Evolutionary conservation across 2,329 filamentous ascomycete species (phyloP), one percentile per base, ranked within the genome.

Genomic region (Neonectria hederae): DNA sequence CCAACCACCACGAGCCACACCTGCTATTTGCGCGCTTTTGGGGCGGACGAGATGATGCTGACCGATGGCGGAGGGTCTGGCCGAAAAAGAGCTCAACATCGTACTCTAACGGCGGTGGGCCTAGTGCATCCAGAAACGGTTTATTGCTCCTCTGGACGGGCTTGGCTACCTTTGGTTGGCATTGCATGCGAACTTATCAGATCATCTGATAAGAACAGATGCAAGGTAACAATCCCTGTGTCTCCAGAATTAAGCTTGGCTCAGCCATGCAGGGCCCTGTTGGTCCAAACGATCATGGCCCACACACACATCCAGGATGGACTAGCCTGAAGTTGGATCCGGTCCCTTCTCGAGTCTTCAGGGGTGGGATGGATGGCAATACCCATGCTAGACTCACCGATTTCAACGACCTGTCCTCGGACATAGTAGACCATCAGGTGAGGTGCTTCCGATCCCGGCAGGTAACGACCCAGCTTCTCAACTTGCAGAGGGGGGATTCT

Each of bases 141-240:
- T 30, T 42, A 48, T 53, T 45, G 59, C 54, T 51, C 48, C 28
- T 32, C 3, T 32, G 26, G 28, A 51, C 19, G 28, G 61, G 38
- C 22, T 59, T 43, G 43, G 26, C 46, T 32, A 26, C 26, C 26
- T 28, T 19, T 19, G 30, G 48, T 21, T 14, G 48, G 48, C n/a
- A 5, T 32, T 28, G 48, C 35, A 32, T 51, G 22, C 48, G 48
- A 21, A 51, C 28, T 30, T 32, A 51, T 72, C 70, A 72, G 70
- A 72, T 72, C 66, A 72, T 72, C 70, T 69, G 70, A 72, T 72
- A 72, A 72, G 65, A 69, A 51, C 35, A 21, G 32, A 59, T 43
- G 26, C 22, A 30, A 19, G 28, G 26, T 30, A 28, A 51, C 13
- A 11, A 13, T 22, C 17, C 48, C 10, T 19, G 9, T 21, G 32